Evolutionary conservation across 2,329 filamentous ascomycete genomes (phyloP).

Genomic region (Aspergillus chevalieri): DNA sequence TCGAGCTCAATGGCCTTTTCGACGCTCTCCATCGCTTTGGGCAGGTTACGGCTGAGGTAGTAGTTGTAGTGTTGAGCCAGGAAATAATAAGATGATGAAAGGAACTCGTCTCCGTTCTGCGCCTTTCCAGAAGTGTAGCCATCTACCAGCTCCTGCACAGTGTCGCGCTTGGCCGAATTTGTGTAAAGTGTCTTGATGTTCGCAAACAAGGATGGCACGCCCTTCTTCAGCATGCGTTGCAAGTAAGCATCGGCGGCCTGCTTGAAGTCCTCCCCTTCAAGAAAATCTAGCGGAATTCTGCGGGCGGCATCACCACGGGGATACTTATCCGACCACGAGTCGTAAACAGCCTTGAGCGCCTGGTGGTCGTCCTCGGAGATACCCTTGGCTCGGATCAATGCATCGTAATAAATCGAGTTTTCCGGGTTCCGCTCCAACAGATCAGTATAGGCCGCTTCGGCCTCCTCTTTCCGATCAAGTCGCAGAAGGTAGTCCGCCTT

Average conservation of each 20-base stretch:
- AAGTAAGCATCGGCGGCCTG: constrained; percentile 73
- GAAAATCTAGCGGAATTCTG: constrained; percentile 82
- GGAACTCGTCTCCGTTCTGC: constrained; percentile 52
- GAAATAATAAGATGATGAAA: constrained; percentile 81
- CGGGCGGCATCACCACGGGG: constrained; percentile 78
- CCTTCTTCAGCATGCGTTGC: constrained; percentile 78
- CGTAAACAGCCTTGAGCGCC: constrained; percentile 67
- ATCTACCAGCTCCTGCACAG: constrained; percentile 68
- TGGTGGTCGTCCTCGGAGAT: constrained; percentile 57
- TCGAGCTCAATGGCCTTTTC: constrained; percentile 76
- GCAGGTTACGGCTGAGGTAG: constrained; percentile 72
- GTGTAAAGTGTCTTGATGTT: constrained; percentile 92
- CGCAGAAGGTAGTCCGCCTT: constrained; percentile 77
- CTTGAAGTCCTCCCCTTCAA: constrained; percentile 75
- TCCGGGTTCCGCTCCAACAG: constrained; percentile 85
- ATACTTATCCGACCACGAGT: constrained; percentile 73
- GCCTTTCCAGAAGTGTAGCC: constrained; percentile 62
- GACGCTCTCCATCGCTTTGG: constrained; percentile 74
- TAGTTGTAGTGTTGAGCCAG: constrained; percentile 97
- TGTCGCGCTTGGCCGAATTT: constrained; percentile 69
- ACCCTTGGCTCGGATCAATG: constrained; percentile 63
- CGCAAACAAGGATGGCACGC: constrained; percentile 90
- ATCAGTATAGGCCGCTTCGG: constrained; percentile 70
- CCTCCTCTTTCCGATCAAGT: constrained; percentile 71
- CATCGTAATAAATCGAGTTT: constrained; percentile 77